Base-by-base conservation (phyloP, 257 asterid species). In the Solanum acaule region DNA sequence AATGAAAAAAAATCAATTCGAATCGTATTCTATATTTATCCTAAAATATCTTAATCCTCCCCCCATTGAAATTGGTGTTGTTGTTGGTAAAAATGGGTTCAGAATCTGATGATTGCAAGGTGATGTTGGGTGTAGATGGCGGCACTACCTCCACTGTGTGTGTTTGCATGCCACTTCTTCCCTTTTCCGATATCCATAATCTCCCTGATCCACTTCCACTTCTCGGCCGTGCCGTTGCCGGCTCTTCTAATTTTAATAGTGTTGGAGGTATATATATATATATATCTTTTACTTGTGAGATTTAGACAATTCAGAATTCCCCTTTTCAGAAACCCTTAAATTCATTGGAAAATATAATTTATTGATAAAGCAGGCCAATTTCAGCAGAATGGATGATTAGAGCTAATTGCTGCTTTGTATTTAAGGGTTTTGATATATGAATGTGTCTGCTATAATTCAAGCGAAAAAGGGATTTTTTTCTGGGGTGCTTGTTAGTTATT, bases 181-280 rank as follows among this genome's bases (percentile, higher is more conserved):
- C 70, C 71, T 59, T 72, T 10, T 37, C 93, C 88, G 93, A 49
- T 6, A 71, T 71, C 42, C 25, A 44, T 31, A 77, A 71, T 88
- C 89, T 93, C 88, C 96, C 98, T 79, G 98, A 96, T 82, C 98
- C 98, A 85, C 90, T 93, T 34, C 98, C 98, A 29, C 7, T 96
- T 83, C 93, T 96, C 33, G 94, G 94, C 88, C 98, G 98, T 83
- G 95, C 97, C 82, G 88, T 91, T 83, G 94, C 96, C 31, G 98
- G 98, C 20, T 97, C 96, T 91, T 96, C 99, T 89, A 97, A 97
- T 89, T 91, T 93, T 94, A 97, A 97, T 93, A 97, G 99, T 89
- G 95, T 97, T 59, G 99, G 99, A 91, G 99, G 98, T 96, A 93
- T 38, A 12, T 75, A 37, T 35, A 37, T 96, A 93, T 38, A 12